Evolutionary conservation across 1,139 yeast species (phyloP), one percentile per base, ranked within the genome.

Genomic region (Debaryomyces coudertii): DNA sequence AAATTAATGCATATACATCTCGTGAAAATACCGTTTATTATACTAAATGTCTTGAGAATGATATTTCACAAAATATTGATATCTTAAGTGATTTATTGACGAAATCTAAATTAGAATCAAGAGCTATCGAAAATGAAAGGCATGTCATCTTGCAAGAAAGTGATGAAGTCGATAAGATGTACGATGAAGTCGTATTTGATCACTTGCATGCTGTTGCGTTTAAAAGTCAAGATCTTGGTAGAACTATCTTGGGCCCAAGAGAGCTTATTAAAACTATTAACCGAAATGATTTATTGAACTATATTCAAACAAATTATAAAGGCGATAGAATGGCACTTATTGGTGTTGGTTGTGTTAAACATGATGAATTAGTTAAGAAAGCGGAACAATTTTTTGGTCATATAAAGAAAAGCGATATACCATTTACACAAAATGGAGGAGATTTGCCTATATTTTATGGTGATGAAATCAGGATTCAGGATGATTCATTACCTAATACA

Each of bases 271-370:
- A 82, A 62, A 82, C 92, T 40, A 90, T 93, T 55, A 77, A 86
- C 54, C 79, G 90, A 61, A 71, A 77, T 11, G 97, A 95, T 63
- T 77, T 93, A 63, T 82, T 80, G 48, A 77, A 83, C 54, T 93
- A 92, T 68, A 93, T 93, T 60, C 73, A 80, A 42, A 82, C 87
- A 44, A 93, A 93, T 72, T 93, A 93, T 70, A 88, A 87, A 62
- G 97, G 98, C 33, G 98, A 95, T 68, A 78, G 99, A 60, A 93
- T 93, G 99, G 99, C 95, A 2, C 76, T 95, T 20, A 96, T 92
- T 37, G 98, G 97, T 29, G 90, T 96, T 1, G 99, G 99, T 24
- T 86, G 95, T 47, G 93, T 93, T 16, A 82, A 90, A 57, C 99
- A 93, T 68, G 87, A 87, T 11, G 83, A 85, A 52, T 80, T 93